Conservation (phyloP, 1,284 basidiomycete genomes). For the Neolentinus lepideus region DNA sequence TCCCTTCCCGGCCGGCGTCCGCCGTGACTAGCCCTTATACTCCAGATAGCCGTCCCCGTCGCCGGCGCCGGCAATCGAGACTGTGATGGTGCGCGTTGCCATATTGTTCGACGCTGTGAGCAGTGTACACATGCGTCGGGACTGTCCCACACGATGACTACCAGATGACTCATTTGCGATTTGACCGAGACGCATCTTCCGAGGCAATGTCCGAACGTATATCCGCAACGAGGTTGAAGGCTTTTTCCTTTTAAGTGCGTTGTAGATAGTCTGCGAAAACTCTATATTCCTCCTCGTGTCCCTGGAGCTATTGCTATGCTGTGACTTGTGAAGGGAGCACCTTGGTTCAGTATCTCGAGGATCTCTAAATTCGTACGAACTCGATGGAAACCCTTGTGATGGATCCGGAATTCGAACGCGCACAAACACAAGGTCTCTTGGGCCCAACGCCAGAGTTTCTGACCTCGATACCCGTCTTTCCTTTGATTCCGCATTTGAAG, state of each 20-base stretch:
- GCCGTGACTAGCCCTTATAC: not conserved
- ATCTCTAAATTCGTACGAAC: too few species aligned
- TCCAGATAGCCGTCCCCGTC: not conserved
- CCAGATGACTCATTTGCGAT: not conserved
- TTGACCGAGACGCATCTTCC: not conserved
- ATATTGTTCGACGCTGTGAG: too few species aligned
- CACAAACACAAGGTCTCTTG: constrained; percentile 25
- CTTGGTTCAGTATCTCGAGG: too few species aligned
- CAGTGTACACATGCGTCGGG: too few species aligned
- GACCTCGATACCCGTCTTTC: constrained; percentile 64
- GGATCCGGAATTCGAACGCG: not conserved
- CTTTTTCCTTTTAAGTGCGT: not conserved
- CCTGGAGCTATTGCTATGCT: too few species aligned
- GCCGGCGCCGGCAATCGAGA: not conserved
- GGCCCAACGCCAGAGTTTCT: constrained; percentile 49
- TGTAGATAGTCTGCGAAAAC: not conserved
- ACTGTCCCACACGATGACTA: not conserved
- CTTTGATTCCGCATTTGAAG: constrained; percentile 64
- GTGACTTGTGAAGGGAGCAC: too few species aligned
- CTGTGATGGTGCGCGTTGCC: too few species aligned
- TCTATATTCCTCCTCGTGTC: too few species aligned
- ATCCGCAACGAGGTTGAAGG: not conserved
- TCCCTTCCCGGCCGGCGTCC: not conserved
- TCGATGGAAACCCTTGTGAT: not conserved
- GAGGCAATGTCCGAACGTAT: not conserved